Percentiles rank a stretch among this genome's conserved stretches.
Conservation (phyloP, 2,329 filamentous ascomycete genomes). For the Stemphylium vesicarium region DNA sequence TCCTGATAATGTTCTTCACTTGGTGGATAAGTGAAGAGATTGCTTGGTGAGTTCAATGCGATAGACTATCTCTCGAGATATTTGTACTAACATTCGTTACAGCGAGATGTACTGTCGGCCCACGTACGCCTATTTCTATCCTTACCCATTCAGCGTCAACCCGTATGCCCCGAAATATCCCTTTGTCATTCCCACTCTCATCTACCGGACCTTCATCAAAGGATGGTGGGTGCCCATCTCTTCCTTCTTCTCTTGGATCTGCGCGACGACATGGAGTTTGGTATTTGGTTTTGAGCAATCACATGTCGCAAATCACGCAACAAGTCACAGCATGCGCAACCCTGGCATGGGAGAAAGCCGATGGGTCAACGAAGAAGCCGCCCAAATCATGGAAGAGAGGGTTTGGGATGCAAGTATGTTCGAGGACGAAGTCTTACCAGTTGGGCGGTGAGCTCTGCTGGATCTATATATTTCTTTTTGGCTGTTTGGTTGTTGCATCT, state of each 20-base stretch:
- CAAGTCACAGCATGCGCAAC: constrained; percentile 2
- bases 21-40: constrained; percentile 59
- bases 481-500: constrained; percentile 8
- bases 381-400: constrained; percentile 20
- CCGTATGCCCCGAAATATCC: constrained; percentile 61
- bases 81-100: constrained; percentile 5
- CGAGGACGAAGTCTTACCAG: constrained; percentile 27
- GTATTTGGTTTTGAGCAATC: constrained; percentile 17
- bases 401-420: constrained; percentile 35
- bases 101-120: constrained; percentile 60
- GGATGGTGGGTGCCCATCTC: constrained; percentile 44
- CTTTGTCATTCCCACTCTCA: constrained; percentile 62
- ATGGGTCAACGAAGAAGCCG: constrained; percentile 15
- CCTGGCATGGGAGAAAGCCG: constrained; percentile 1
- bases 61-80: neutral
- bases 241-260: constrained; percentile 28
- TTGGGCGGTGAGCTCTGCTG: neutral
- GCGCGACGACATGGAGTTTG: constrained; percentile 10
- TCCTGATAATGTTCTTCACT: constrained; percentile 49
- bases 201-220: constrained; percentile 51
- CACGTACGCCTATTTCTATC: constrained; percentile 54
- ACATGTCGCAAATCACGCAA: constrained; percentile 2
- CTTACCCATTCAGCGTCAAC: constrained; percentile 57
- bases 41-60: constrained; percentile 49
- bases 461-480: neutral